phyloP scores from a whole-genome alignment of 129 eudicot genomes.

The Pittosporum tobira region DNA sequence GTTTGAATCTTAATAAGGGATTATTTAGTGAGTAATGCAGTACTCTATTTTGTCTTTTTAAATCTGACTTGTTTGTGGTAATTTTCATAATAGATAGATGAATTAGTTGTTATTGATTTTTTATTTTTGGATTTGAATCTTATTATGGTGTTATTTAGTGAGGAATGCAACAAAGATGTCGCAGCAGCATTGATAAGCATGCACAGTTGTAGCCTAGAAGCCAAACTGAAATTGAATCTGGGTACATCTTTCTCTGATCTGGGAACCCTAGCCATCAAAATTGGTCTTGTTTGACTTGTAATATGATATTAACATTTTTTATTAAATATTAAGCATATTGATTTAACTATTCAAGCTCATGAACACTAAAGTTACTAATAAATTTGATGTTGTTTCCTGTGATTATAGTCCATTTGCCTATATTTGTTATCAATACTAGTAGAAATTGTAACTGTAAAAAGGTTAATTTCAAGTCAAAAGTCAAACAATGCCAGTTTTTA shows the following conservation, averaged over 20 bases:
- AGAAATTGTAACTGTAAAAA: too few relatives aligned
- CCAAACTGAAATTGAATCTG: constrained; percentile 59
- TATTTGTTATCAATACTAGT: too few relatives aligned
- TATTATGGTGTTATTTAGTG: constrained; percentile 30
- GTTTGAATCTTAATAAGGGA: too few relatives aligned
- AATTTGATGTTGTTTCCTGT: neutral
- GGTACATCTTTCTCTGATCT: constrained; percentile 40
- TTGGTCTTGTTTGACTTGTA: too few relatives aligned
- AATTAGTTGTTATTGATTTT: neutral
- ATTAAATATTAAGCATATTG: neutral
- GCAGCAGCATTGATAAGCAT: constrained; percentile 75
- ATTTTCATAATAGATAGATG: neutral
- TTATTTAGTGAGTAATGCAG: too few relatives aligned
- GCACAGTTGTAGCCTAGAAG: constrained; percentile 75
- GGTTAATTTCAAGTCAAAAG: too few relatives aligned
- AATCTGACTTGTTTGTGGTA: neutral
- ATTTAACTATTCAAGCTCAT: neutral
- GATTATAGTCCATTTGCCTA: too few relatives aligned
- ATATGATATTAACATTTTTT: too few relatives aligned
- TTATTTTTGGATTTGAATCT: neutral
- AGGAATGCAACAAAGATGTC: constrained; percentile 64
- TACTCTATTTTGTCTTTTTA: neutral
- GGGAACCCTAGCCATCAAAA: too few relatives aligned
- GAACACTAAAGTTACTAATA: too few relatives aligned
- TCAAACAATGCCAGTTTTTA: too few relatives aligned